These are phyloP conservation scores for Suillus decipiens DNA, from an alignment of 768 basidiomycete genomes.

Conservation along the genomic window DNA sequence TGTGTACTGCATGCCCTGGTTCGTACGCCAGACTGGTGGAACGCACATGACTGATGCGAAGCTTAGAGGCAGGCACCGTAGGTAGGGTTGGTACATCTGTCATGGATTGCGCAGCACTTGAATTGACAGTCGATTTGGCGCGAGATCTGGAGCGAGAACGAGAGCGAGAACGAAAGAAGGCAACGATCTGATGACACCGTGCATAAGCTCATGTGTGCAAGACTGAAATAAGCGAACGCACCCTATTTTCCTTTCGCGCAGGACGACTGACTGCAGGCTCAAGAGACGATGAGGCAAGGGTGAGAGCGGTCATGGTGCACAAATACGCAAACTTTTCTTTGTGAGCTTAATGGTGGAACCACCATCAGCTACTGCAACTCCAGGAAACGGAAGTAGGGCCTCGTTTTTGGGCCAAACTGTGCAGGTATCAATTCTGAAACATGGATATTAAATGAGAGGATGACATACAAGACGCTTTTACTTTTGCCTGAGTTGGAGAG, in stretches of 20 bases:
- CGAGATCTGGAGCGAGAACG: slow-evolving; percentile 41
- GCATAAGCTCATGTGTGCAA: slow-evolving; percentile 6
- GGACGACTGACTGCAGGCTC: slow-evolving; percentile 9
- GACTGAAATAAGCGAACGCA: slow-evolving; percentile 22
- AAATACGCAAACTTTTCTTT: slow-evolving; percentile 11
- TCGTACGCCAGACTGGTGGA: slow-evolving; percentile 16
- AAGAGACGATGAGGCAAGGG: slow-evolving; percentile 5
- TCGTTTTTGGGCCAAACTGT: slow-evolving; percentile 9
- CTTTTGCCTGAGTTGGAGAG: background rate
- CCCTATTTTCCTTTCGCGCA: slow-evolving; percentile 47
- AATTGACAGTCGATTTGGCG: slow-evolving; percentile 8
- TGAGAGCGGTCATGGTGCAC: slow-evolving; percentile 14
- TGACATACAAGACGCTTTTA: slow-evolving; percentile 4
- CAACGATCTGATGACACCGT: slow-evolving; percentile 49
- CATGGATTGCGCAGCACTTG: slow-evolving; percentile 13
- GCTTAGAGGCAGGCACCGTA: slow-evolving; percentile 7
- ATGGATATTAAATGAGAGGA: background rate
- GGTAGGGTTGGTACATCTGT: slow-evolving; percentile 20
- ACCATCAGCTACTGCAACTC: slow-evolving; percentile 10
- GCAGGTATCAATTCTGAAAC: slow-evolving; percentile 10
- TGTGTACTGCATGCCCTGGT: slow-evolving; percentile 4
- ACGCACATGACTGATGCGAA: slow-evolving; percentile 17
- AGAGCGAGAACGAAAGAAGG: slow-evolving; percentile 66
- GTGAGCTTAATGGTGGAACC: slow-evolving; percentile 7
- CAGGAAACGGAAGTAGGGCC: slow-evolving; percentile 9